Evolutionary conservation across 2,329 filamentous ascomycete genomes (phyloP).

Genomic region (Talaromyces sp.): DNA sequence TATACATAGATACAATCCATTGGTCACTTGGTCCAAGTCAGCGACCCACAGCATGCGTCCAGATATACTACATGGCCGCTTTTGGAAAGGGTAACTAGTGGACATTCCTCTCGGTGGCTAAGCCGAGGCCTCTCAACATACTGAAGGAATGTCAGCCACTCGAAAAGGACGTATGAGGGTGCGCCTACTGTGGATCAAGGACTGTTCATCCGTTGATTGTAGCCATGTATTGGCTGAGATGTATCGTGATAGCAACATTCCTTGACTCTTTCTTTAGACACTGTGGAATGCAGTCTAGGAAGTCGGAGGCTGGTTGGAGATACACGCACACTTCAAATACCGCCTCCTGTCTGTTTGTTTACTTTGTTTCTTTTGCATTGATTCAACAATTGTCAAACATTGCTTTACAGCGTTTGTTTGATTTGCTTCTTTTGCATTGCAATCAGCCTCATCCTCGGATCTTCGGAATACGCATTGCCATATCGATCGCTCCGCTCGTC

Average conservation of each 20-base stretch:
- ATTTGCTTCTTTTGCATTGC: constrained; percentile 13
- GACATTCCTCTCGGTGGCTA: constrained; percentile 33
- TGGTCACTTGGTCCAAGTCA: constrained; percentile 17
- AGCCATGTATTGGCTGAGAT: constrained; percentile 6
- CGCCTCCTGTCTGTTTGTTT: constrained; percentile 36
- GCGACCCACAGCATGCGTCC: constrained; percentile 25
- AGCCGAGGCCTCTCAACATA: constrained; percentile 1
- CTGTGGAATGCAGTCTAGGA: constrained; percentile 32
- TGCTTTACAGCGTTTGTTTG: constrained; percentile 17
- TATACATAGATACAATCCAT: constrained; percentile 15
- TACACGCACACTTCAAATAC: constrained; percentile 34
- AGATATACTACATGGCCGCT: constrained; percentile 24
- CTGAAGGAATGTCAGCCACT: constrained; percentile 25
- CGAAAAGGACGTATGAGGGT: constrained; percentile 12
- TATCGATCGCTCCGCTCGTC: constrained; percentile 16
- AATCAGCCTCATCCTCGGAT: constrained; percentile 5
- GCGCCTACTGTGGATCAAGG: constrained; percentile 10
- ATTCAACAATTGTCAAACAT: constrained; percentile 29
- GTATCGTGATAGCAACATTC: constrained; percentile 25
- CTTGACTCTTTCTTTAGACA: constrained; percentile 27
- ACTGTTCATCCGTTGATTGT: constrained; percentile 18
- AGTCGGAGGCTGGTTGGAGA: constrained; percentile 31
- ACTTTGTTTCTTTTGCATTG: constrained; percentile 40
- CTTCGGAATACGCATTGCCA: constrained; percentile 6
- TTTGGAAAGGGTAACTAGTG: constrained; percentile 31